Evolutionary conservation across 352 stramenopile genomes (phyloP).

Genomic region (Pythium monospermum): DNA sequence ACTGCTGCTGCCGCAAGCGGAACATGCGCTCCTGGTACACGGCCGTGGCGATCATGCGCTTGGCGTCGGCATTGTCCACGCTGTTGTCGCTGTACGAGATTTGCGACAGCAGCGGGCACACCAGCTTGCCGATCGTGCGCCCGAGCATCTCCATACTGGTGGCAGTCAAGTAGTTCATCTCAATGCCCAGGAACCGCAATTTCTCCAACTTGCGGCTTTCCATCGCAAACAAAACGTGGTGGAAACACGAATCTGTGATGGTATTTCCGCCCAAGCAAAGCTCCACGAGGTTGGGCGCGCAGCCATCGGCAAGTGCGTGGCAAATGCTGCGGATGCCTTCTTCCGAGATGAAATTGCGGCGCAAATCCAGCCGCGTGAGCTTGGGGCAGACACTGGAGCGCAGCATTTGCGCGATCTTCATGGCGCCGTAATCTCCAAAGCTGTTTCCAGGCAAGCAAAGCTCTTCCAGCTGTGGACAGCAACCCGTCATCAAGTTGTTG

Average conservation of each 20-base stretch:
- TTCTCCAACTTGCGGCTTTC: conserved; percentile 58
- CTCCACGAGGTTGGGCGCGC: conserved; percentile 57
- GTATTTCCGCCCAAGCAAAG: conserved; percentile 80
- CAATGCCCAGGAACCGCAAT: conserved; percentile 73
- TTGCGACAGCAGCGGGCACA: conserved; percentile 73
- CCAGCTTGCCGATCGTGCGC: conserved; percentile 73
- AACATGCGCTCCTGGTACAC: conserved; percentile 78
- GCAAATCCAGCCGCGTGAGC: conserved; percentile 72
- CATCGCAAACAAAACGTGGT: conserved; percentile 78
- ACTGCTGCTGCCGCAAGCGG: conserved; percentile 47
- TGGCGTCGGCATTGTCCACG: conserved; percentile 66
- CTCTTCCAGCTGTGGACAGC: conserved; percentile 71
- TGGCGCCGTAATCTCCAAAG: conserved; percentile 78
- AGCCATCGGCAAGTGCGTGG: conserved; percentile 65
- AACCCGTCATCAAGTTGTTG: conserved; percentile 74
- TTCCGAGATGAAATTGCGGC: conserved; percentile 84
- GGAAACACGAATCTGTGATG: conserved; percentile 80
- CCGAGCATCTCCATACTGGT: conserved; percentile 86
- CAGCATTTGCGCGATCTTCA: conserved; percentile 80
- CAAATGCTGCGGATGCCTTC: conserved; percentile 69
- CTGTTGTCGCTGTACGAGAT: conserved; percentile 87
- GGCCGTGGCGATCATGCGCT: conserved; percentile 65
- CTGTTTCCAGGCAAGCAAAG: conserved; percentile 80
- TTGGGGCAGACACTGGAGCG: conserved; percentile 70
- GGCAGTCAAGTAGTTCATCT: conserved; percentile 82